Evolutionary conservation across 768 basidiomycete species (phyloP), one percentile per base, ranked within the genome.

Genomic region (Phlebiopsis flavidoalba): DNA sequence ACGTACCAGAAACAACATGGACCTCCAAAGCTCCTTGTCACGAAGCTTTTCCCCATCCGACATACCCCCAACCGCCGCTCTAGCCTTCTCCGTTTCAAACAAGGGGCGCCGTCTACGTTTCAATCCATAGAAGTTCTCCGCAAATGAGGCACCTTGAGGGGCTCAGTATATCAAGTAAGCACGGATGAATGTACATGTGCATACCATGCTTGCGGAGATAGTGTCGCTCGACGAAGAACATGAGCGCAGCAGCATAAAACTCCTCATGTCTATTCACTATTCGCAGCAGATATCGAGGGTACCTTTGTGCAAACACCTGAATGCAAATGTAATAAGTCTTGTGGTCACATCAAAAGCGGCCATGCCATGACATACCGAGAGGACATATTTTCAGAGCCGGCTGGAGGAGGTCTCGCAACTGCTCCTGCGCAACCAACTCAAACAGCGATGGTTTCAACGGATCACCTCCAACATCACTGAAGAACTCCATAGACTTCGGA

Each of bases 261-360:
- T 98, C 95, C 72, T 99, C 97, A 77, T 99, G 97, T 35, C 86
- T 79, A 72, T 98, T 98, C 15, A 97, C 92, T 57, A 98, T 79
- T 17, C 88, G 86, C 47, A 99, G 75, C 33, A 98, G 82, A 73
- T 98, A 95, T 58, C 97, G 84, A 6, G 97, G 97, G 71, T 98
- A 90, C 59, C 88, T 81, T 77, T 98, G 95, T 3, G 97, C 94
- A 67, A 98, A 92, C 60, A 96, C 90, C 95, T 97, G 6, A 6
- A 46, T 21, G 49, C 19, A 50, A 57, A 19, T 60, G 49, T 56
- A 53, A 60, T 22, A 35, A n/a, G 36, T 57, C 37, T 15, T 7
- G 21, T 8, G n/a, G 24, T 36, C 14, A 11, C n/a, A 53, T 15
- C 31, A 17, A n/a, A 12, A 36, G 33, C 31, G 12, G 33, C 31